phyloP scores from a whole-genome alignment of 306 rosid genomes.

The Castanea mollissima region DNA sequence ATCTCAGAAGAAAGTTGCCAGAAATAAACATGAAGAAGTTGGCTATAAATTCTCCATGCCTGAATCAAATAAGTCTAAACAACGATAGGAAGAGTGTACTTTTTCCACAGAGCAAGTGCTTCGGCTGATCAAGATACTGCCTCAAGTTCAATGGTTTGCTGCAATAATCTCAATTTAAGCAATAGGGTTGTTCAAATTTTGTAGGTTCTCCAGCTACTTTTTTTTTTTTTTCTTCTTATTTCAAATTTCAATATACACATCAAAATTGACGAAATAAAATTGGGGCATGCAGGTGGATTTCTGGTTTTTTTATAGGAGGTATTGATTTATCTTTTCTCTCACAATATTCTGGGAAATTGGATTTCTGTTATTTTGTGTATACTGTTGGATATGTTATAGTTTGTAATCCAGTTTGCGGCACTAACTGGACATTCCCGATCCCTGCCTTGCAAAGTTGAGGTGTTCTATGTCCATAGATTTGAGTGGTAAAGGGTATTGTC shows the following conservation, averaged over 20 bases:
- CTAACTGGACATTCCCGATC: neutral
- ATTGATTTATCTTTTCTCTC: neutral
- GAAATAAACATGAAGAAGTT: conserved; percentile 35
- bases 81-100: conserved; percentile 9
- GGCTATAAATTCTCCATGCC: conserved; percentile 8
- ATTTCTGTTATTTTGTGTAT: neutral
- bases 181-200: conserved; percentile 32
- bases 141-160: conserved; percentile 18
- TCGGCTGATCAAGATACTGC: conserved; percentile 8
- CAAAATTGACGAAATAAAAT: neutral
- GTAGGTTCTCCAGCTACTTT: neutral
- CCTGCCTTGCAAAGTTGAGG: neutral
- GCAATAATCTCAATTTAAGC: conserved; percentile 34
- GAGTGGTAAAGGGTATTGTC: neutral
- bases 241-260: conserved; percentile 8
- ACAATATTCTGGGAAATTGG: neutral
- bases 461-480: neutral
- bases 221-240: neutral
- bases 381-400: neutral
- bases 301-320: neutral
- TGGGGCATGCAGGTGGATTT: neutral
- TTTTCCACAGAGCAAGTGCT: conserved; percentile 9
- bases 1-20: conserved; percentile 30
- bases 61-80: conserved; percentile 26
- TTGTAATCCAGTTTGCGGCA: neutral